Conservation (phyloP, 805 yeast genomes). For the Saturnispora gosingensis region DNA sequence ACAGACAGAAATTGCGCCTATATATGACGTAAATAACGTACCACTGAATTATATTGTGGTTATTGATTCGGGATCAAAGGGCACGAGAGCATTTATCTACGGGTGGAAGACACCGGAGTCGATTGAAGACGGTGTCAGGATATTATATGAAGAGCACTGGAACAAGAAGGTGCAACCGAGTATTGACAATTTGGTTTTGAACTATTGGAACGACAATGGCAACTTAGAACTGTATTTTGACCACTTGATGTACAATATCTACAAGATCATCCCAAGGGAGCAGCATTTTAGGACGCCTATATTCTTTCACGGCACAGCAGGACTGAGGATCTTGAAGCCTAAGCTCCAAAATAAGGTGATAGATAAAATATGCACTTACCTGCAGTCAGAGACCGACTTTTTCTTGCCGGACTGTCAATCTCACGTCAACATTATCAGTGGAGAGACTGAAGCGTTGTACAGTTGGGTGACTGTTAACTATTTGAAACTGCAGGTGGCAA, state of each 20-base stretch:
- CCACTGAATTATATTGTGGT: constrained; percentile 54
- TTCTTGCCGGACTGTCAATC: constrained; percentile 52
- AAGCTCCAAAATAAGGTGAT: constrained; percentile 36
- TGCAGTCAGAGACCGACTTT: constrained; percentile 38
- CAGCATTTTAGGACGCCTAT: constrained; percentile 59
- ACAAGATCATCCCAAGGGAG: constrained; percentile 45
- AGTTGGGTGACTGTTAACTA: constrained; percentile 62
- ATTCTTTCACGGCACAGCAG: constrained; percentile 63
- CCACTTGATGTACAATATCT: constrained; percentile 38
- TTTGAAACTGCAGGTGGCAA: constrained; percentile 32
- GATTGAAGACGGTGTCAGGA: constrained; percentile 12
- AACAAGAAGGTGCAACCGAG: constrained; percentile 48
- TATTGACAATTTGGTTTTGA: constrained; percentile 48
- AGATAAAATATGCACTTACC: constrained; percentile 40
- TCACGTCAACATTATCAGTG: constrained; percentile 53
- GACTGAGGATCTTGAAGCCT: constrained; percentile 50
- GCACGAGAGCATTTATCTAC: constrained; percentile 53
- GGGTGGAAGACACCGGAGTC: constrained; percentile 39
- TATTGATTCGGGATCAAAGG: constrained; percentile 60
- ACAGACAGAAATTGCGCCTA: background rate
- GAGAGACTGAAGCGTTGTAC: constrained; percentile 57
- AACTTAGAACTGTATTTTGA: constrained; percentile 46
- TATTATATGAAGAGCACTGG: constrained; percentile 30
- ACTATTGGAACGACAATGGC: constrained; percentile 38
- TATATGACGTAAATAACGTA: constrained; percentile 30